Conservation (phyloP, 176 grass and related monocot species). For the Aegilops sharonensis region DNA sequence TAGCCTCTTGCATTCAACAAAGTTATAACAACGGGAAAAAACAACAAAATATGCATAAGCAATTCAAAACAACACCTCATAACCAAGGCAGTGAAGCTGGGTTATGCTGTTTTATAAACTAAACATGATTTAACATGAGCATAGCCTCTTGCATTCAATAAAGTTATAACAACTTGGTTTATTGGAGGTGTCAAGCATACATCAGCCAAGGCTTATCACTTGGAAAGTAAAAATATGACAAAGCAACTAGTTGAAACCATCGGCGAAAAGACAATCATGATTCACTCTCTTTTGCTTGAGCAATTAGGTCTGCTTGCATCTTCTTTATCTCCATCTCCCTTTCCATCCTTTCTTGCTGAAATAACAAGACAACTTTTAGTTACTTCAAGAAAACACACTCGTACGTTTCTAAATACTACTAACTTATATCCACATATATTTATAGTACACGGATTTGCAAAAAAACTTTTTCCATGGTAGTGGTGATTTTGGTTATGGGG, state of each 20-base stretch:
- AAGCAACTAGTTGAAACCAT: slow-evolving; percentile 19
- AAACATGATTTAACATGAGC: slow-evolving; percentile 17
- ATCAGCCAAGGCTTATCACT: slow-evolving; percentile 39
- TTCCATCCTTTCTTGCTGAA: slow-evolving; percentile 67
- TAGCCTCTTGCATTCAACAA: no score
- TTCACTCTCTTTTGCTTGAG: slow-evolving; percentile 52
- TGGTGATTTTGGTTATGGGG: neutral
- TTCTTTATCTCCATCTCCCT: slow-evolving; percentile 59
- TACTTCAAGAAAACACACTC: neutral
- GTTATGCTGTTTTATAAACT: slow-evolving; percentile 7
- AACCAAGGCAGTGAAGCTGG: neutral
- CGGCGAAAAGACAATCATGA: slow-evolving; percentile 34
- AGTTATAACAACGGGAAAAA: no score
- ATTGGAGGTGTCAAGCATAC: slow-evolving; percentile 30
- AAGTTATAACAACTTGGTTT: slow-evolving; percentile 31
- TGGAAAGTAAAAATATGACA: slow-evolving; percentile 29
- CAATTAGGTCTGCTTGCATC: slow-evolving; percentile 50
- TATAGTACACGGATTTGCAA: neutral
- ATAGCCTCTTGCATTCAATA: slow-evolving; percentile 22
- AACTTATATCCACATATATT: neutral
- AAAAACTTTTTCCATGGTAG: neutral
- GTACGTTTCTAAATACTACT: neutral
- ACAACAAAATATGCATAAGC: neutral
- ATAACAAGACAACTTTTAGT: slow-evolving; percentile 32
- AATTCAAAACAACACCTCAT: slow-evolving; percentile 27